Evolutionary conservation across 1,139 yeast species (phyloP).

Genomic region (Scheffersomyces insectosa): DNA sequence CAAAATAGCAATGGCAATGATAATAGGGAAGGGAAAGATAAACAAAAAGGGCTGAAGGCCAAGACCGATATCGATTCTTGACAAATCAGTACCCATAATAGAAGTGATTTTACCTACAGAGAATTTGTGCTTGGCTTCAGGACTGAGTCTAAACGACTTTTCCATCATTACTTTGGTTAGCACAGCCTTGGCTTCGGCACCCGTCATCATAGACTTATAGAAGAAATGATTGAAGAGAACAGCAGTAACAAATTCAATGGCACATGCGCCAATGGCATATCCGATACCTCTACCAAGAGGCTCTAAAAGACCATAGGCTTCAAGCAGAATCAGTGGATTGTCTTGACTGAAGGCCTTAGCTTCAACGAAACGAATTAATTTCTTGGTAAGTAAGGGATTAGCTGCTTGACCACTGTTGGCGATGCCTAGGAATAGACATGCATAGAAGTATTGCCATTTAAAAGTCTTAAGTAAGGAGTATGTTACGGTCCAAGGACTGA

Average conservation of each 20-base stretch:
- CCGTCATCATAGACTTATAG: slow-evolving; percentile 39
- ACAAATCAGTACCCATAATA: slow-evolving; percentile 38
- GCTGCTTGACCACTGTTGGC: slow-evolving; percentile 55
- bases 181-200: slow-evolving; percentile 68
- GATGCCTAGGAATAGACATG: slow-evolving; percentile 37
- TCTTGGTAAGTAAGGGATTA: slow-evolving; percentile 45
- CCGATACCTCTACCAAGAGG: slow-evolving; percentile 37
- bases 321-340: no score
- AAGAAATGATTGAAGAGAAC: slow-evolving; percentile 30
- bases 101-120: slow-evolving; percentile 71
- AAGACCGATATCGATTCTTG: slow-evolving; percentile 37
- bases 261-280: slow-evolving; percentile 33
- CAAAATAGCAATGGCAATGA: slow-evolving; percentile 33
- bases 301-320: slow-evolving; percentile 15
- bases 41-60: slow-evolving; percentile 32
- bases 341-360: slow-evolving; percentile 7
- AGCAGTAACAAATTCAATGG: slow-evolving; percentile 22
- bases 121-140: slow-evolving; percentile 58
- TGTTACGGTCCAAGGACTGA: slow-evolving; percentile 17
- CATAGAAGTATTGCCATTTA: slow-evolving; percentile 47
- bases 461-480: slow-evolving; percentile 44
- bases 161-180: slow-evolving; percentile 65
- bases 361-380: slow-evolving; percentile 40
- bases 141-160: slow-evolving; percentile 63
- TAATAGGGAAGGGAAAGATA: slow-evolving; percentile 31